Conservation (phyloP, 495 filamentous ascomycete genomes). For the Aspergillus leporis region DNA sequence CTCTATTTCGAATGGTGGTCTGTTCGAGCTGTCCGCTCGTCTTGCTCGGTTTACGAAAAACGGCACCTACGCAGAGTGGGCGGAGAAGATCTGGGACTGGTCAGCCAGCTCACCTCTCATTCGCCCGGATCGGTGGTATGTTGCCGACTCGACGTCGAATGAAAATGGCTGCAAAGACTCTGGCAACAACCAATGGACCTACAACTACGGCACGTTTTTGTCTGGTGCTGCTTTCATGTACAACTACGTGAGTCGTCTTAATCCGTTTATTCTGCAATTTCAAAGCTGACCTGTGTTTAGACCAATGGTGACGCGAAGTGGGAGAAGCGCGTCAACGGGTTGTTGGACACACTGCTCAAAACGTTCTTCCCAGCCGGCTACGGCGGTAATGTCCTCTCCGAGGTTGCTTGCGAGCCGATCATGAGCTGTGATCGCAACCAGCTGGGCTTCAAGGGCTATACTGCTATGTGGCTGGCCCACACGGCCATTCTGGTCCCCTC, state of each 20-base stretch:
- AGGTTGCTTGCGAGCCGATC: slow-evolving; percentile 70
- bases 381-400: slow-evolving; percentile 55
- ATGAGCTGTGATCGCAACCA: slow-evolving; percentile 66
- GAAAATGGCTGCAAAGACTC: slow-evolving; percentile 54
- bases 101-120: slow-evolving; percentile 53
- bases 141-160: slow-evolving; percentile 56
- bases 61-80: slow-evolving; percentile 63
- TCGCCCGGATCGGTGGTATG: slow-evolving; percentile 47
- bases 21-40: slow-evolving; percentile 65
- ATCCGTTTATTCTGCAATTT: background rate
- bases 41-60: slow-evolving; percentile 66
- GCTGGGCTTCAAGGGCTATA: slow-evolving; percentile 74
- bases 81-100: slow-evolving; percentile 64
- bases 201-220: slow-evolving; percentile 67
- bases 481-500: slow-evolving; percentile 61
- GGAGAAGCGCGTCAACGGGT: slow-evolving; percentile 51
- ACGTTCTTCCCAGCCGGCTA: slow-evolving; percentile 56
- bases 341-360: slow-evolving; percentile 47
- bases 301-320: slow-evolving; percentile 51
- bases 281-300: slow-evolving; percentile 28
- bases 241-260: slow-evolving; percentile 48
- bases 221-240: slow-evolving; percentile 67
- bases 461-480: slow-evolving; percentile 72
- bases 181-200: slow-evolving; percentile 63
- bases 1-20: slow-evolving; percentile 62